These are phyloP conservation scores for Fusarium guadeloupense DNA, from an alignment of 2,329 filamentous ascomycete genomes.

Conservation along the genomic window DNA sequence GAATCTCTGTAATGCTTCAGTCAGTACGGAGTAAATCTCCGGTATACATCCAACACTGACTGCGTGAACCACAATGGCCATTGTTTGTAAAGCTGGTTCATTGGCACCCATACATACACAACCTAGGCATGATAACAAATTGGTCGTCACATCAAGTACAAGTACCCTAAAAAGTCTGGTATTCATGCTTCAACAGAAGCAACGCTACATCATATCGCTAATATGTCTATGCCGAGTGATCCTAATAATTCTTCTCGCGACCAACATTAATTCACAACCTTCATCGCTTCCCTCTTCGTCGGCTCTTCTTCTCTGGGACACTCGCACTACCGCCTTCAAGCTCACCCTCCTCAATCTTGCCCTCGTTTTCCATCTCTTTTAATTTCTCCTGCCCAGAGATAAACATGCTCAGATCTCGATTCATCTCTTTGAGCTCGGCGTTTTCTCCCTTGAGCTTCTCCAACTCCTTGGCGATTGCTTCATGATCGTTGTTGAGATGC, in stretches of 20 bases:
- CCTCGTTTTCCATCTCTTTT: constrained; percentile 72
- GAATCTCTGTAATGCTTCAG: too few species aligned
- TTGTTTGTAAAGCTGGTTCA: too few species aligned
- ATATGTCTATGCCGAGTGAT: neutral
- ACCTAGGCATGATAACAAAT: neutral
- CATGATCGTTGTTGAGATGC: constrained; percentile 72
- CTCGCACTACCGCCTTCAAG: constrained; percentile 77
- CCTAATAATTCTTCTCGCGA: neutral
- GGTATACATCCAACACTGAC: too few species aligned
- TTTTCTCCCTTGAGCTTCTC: constrained; percentile 69
- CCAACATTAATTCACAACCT: neutral
- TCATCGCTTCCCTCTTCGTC: constrained; percentile 58
- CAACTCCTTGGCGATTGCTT: constrained; percentile 65
- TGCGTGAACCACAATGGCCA: too few species aligned
- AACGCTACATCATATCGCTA: neutral
- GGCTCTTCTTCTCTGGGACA: constrained; percentile 68
- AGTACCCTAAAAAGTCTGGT: neutral
- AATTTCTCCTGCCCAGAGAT: constrained; percentile 86
- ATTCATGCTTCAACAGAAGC: neutral
- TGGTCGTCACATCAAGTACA: neutral
- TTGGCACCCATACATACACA: too few species aligned
- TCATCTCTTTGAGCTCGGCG: constrained; percentile 82
- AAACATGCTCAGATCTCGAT: constrained; percentile 86
- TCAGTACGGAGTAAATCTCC: too few species aligned
- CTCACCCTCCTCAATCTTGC: constrained; percentile 71